phyloP scores from a whole-genome alignment of 108 stramenopile genomes.

The Cylindrotheca fusiformis region DNA sequence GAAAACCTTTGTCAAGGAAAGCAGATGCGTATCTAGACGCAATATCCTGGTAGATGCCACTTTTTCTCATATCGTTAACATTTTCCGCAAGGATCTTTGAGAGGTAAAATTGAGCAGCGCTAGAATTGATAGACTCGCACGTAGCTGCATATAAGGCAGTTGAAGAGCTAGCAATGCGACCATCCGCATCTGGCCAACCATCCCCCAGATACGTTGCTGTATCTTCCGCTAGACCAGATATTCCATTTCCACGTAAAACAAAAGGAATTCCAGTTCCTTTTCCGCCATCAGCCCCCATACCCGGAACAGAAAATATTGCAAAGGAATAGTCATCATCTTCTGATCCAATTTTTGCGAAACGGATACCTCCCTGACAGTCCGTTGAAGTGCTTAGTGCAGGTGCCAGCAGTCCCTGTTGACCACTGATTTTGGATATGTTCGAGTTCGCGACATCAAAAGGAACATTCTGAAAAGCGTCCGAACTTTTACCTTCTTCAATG shows the following conservation, averaged over 20 bases:
- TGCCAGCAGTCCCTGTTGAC: constrained; percentile 65
- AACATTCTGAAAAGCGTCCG: constrained; percentile 25
- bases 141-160: constrained; percentile 56
- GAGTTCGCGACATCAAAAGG: constrained; percentile 72
- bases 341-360: constrained; percentile 78
- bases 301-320: constrained; percentile 77
- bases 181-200: constrained; percentile 67
- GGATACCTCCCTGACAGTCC: constrained; percentile 80
- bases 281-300: constrained; percentile 58
- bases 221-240: constrained; percentile 55
- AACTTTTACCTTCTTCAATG: constrained; percentile 17
- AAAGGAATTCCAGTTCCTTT: constrained; percentile 41
- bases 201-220: constrained; percentile 65
- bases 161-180: constrained; percentile 52
- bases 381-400: constrained; percentile 69
- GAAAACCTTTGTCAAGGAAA: constrained; percentile 73
- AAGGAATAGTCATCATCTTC: constrained; percentile 71
- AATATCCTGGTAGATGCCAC: constrained; percentile 53
- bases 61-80: constrained; percentile 29
- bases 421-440: constrained; percentile 50
- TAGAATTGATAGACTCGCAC: constrained; percentile 59
- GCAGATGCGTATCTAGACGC: constrained; percentile 57
- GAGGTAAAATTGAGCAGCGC: constrained; percentile 60
- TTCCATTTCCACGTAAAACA: constrained; percentile 54
- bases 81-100: constrained; percentile 61